Evolutionary conservation across 768 basidiomycete species (phyloP).

Genomic region (Lentinula sp.): DNA sequence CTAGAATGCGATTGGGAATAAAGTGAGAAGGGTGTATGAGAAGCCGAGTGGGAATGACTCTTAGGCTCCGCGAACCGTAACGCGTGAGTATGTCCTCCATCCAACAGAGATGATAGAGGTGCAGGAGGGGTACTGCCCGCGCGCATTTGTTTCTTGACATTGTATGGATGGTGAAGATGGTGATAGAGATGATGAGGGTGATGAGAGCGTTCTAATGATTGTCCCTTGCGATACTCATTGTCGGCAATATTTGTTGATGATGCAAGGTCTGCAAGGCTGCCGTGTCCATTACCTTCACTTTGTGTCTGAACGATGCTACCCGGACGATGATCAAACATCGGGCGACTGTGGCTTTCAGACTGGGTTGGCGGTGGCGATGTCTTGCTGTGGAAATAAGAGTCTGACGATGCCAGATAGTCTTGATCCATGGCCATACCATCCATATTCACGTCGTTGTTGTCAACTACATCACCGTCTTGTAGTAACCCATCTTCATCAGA

Average conservation of each 20-base stretch:
- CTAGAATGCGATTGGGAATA: background rate
- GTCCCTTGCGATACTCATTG: background rate
- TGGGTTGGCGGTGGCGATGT: background rate
- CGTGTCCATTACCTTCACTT: background rate
- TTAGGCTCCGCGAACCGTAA: background rate
- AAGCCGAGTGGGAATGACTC: background rate
- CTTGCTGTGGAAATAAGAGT: background rate
- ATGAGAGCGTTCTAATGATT: constrained; percentile 1
- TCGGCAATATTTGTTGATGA: background rate
- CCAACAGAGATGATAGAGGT: background rate
- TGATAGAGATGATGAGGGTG: background rate
- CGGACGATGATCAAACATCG: background rate
- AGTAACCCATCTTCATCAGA: background rate
- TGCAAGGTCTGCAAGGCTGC: background rate
- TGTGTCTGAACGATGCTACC: background rate
- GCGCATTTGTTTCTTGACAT: background rate
- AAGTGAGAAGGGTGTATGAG: background rate
- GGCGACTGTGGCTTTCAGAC: background rate
- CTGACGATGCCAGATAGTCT: background rate
- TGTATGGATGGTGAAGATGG: background rate
- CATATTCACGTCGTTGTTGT: background rate
- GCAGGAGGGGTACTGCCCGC: constrained; percentile 5
- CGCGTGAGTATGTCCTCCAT: background rate
- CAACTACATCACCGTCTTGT: background rate
- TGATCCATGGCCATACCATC: constrained; percentile 1